These are phyloP conservation scores for Dipodascopsis tothii DNA, from an alignment of 805 yeast genomes.

Conservation along the genomic window DNA sequence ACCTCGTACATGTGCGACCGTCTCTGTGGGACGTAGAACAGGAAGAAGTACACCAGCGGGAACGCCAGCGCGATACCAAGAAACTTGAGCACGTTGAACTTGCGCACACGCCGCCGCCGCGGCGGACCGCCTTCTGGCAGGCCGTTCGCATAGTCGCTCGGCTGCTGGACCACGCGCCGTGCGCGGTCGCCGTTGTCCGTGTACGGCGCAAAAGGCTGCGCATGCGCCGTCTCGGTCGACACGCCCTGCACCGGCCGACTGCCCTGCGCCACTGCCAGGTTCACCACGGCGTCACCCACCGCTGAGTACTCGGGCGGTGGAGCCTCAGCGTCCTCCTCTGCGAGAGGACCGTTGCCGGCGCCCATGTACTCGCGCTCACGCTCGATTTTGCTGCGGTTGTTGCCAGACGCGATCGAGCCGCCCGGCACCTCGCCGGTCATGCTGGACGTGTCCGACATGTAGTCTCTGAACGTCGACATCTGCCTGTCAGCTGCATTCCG, in stretches of 20 bases:
- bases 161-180: no score
- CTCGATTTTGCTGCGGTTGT: background rate
- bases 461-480: background rate
- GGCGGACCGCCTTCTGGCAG: background rate
- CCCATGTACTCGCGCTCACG: background rate
- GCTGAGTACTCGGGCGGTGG: background rate
- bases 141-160: background rate
- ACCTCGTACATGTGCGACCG: conserved; percentile 6
- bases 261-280: background rate
- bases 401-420: background rate
- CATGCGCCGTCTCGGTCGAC: no score
- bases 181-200: no score
- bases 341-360: background rate
- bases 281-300: background rate
- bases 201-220: background rate
- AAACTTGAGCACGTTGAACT: background rate
- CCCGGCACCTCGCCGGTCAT: background rate
- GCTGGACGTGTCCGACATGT: background rate
- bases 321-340: background rate
- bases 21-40: conserved; percentile 10
- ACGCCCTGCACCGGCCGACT: background rate
- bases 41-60: conserved; percentile 9
- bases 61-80: background rate
- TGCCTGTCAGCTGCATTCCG: no score
- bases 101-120: background rate